Base-by-base conservation (phyloP, 352 stramenopile genomes). In the Phytophthora multivora region DNA sequence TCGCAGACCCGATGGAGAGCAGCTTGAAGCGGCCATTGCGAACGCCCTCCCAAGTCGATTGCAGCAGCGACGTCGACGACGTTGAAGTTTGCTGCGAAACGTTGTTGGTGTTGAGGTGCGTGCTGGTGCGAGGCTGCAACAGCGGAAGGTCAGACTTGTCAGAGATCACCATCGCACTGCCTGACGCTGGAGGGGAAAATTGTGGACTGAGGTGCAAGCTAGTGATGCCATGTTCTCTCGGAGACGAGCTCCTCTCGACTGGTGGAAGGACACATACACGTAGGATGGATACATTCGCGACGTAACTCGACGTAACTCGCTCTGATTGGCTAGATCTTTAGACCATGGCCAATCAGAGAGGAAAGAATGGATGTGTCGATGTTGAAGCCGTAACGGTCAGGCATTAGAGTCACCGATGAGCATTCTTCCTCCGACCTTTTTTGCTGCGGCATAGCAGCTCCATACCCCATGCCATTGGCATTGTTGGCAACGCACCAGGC, bases 131-230 rank as follows among this genome's bases (percentile, higher is more conserved):
- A 9, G 61, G 64, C 45, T 79, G 69, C 40, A 81, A 59, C 31
- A 81, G 58, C 39, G 75, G 72, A 40, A 85, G 61, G 16, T 77
- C 63, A 11, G 60, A 58, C 28, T 75, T 66, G 56, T 71, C 62
- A 28, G 51, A 51, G 28, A 75, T 47, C 8, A 18, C 51, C 59
- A 72, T 77, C 5, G 40, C 18, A n/a, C 10, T 42, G 5, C 5
- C n/a, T 4, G 1, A 19, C 35, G 25, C 33, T 23, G 11, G 16
- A 54, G 21, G 49, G 56, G 66, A 60, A 63, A 66, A 59, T 65
- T 40, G 40, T n/a, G 28, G 12, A 60, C 48, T 69, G 64, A 2
- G n/a, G 38, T 15, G 35, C 38, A 56, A 48, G 30, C 10, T 33
- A 28, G 40, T 10, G 31, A n/a, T 35, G 55, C 28, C 46, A 61